A percentile compares a stretch with the other conserved stretches of the same genome.
Evolutionary conservation across 495 filamentous ascomycete genomes (phyloP).

Genomic region (Venustampulla echinocandica): DNA sequence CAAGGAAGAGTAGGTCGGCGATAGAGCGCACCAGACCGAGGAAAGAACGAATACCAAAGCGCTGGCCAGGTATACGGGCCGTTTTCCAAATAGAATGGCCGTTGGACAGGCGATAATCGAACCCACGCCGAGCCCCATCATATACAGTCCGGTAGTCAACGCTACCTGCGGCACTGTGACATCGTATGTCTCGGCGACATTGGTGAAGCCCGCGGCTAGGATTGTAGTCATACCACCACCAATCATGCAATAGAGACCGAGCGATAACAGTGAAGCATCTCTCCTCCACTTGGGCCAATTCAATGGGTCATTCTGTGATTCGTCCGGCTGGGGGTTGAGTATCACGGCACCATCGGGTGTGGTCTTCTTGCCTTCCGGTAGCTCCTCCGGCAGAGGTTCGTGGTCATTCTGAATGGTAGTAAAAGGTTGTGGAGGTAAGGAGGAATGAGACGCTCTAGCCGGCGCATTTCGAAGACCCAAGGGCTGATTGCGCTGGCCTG

Average conservation of each 20-base stretch:
- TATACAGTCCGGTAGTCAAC: constrained; percentile 87
- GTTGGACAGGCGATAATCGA: constrained; percentile 80
- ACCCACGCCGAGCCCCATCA: constrained; percentile 87
- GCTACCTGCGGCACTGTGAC: constrained; percentile 69
- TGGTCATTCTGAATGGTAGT: constrained; percentile 11
- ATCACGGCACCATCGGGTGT: constrained; percentile 80
- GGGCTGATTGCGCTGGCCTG: constrained; percentile 69
- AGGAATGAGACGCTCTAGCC: constrained; percentile 68
- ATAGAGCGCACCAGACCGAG: constrained; percentile 78
- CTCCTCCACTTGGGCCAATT: constrained; percentile 86
- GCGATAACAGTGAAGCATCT: constrained; percentile 69
- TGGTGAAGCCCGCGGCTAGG: constrained; percentile 80
- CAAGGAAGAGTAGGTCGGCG: constrained; percentile 71
- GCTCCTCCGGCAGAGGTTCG: constrained; percentile 20
- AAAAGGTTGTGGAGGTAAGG: constrained; percentile 37
- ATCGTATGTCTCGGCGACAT: constrained; percentile 64
- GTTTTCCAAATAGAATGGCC: constrained; percentile 83
- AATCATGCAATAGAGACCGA: constrained; percentile 87
- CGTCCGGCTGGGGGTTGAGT: constrained; percentile 86
- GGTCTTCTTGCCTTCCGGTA: constrained; percentile 53
- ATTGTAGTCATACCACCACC: constrained; percentile 91
- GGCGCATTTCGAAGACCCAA: constrained; percentile 69
- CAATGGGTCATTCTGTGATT: constrained; percentile 81
- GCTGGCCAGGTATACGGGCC: constrained; percentile 81
- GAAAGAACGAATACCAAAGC: constrained; percentile 67